Base-by-base conservation (phyloP, 768 basidiomycete species). In the Suillus paluster region DNA sequence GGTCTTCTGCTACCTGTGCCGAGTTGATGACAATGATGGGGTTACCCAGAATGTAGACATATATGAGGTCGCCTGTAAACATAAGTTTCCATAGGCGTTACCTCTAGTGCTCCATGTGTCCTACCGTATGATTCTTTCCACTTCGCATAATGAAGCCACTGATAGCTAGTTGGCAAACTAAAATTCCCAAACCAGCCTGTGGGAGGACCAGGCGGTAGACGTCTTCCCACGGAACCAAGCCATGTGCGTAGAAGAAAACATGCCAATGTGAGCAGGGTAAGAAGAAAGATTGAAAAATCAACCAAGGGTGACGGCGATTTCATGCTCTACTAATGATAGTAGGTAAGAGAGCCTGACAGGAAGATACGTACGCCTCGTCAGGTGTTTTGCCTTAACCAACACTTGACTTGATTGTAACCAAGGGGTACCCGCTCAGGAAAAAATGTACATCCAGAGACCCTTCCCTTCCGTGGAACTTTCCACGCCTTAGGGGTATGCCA, bases 1-100 rank as follows among this genome's bases (percentile, higher is more conserved):
- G 75, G 33, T 84, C 81, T 15, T 73, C 67, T 15, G 79, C 76
- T 2, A 73, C 78, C 61, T 72, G 65, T 38, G 75, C 71, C 17
- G 83, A 78, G 62, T 83, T 84, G 14, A 85, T 68, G 23, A 84
- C 70, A 46, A 84, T 70, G 54, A 85, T 73, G 14, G 81, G 80
- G 62, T 82, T 81, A 21, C 81, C 80, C 53, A 81, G 75, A 27
- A 81, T 66, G 41, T 72, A 70, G 42, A 84, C 69, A 61, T 81
- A 81, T 23, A 83, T 77, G 30, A 83, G 61, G 64, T 84, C 82
- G n/a, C 83, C 82, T 82, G 53, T 21, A 39, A 60, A n/a, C n/a
- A n/a, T n/a, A n/a, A 39, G 36, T n/a, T 55, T 27, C 7, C 34
- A 45, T 38, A 8, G 56, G 56, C 23, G 15, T 52, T 17, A 34